Percentiles rank a stretch among this genome's conserved stretches.
Evolutionary conservation across 768 basidiomycete species (phyloP).

Genomic region (Xerocomellus chrysenteron): DNA sequence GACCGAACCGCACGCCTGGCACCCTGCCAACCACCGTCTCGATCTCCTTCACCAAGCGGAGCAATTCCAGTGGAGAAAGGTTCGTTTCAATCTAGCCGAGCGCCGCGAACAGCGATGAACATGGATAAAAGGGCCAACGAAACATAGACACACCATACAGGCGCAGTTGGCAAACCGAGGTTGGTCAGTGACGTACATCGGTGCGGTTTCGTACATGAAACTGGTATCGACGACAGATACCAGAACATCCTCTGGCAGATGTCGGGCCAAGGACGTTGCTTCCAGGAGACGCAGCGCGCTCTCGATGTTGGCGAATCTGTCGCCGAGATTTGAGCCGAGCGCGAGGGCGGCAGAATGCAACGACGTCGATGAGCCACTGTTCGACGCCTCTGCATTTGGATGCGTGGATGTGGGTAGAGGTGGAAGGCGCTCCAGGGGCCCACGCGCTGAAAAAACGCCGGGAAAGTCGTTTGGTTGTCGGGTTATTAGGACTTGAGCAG

Average conservation of each 20-base stretch:
- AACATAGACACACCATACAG: constrained; percentile 64
- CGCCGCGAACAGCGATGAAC: background rate
- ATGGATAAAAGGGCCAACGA: background rate
- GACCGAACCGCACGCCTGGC: constrained; percentile 79
- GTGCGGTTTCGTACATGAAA: constrained; percentile 88
- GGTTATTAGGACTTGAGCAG: constrained; percentile 60
- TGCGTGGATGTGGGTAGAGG: background rate
- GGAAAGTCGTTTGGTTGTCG: constrained; percentile 44
- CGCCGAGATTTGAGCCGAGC: constrained; percentile 88
- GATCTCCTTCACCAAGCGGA: constrained; percentile 66
- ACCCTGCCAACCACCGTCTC: constrained; percentile 77
- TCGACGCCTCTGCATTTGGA: background rate
- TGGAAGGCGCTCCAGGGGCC: background rate
- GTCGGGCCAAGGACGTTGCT: constrained; percentile 30
- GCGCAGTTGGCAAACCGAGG: constrained; percentile 87
- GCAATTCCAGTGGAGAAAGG: constrained; percentile 54
- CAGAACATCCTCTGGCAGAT: constrained; percentile 22
- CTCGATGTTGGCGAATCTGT: constrained; percentile 81
- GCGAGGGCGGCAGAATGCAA: constrained; percentile 61
- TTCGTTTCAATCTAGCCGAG: constrained; percentile 66
- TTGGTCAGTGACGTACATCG: constrained; percentile 96
- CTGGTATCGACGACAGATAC: constrained; percentile 69
- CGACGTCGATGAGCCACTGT: background rate
- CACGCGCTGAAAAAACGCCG: background rate
- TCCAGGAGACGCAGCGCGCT: constrained; percentile 73